phyloP scores from a whole-genome alignment of 2,329 filamentous ascomycete genomes.

The Penicillium sp. region DNA sequence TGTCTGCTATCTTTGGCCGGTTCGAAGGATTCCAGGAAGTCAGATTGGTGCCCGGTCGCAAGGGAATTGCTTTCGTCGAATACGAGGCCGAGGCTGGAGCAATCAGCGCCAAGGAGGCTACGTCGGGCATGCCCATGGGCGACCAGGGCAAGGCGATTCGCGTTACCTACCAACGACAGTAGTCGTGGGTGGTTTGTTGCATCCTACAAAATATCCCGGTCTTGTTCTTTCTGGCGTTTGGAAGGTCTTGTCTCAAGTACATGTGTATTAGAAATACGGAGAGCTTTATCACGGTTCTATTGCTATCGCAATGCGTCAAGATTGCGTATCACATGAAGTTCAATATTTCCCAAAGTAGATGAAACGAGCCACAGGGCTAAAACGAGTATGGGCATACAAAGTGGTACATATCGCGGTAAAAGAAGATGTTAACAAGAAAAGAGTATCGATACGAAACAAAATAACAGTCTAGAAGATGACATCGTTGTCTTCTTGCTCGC shows the following conservation, averaged over 20 bases:
- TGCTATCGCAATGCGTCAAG: conserved; percentile 1
- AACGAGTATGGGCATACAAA: conserved; percentile 9
- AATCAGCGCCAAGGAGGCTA: conserved; percentile 91
- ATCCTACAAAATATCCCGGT: conserved; percentile 20
- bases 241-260: conserved; percentile 23
- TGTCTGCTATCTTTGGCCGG: conserved; percentile 77
- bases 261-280: conserved; percentile 18
- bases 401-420: conserved; percentile 13
- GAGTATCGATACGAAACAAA: conserved; percentile 24
- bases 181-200: conserved; percentile 14
- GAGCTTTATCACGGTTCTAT: conserved; percentile 4
- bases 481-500: conserved; percentile 75
- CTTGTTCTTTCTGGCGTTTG: conserved; percentile 32
- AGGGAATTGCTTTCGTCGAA: conserved; percentile 92
- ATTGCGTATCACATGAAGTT: conserved; percentile 9
- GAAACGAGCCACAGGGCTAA: conserved; percentile 4
- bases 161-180: conserved; percentile 91
- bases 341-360: conserved; percentile 13
- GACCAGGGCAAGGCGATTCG: conserved; percentile 76
- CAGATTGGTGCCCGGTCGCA: conserved; percentile 78
- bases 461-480: conserved; percentile 68
- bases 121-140: conserved; percentile 77
- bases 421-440: conserved; percentile 12
- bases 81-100: conserved; percentile 89
- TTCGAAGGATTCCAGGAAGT: conserved; percentile 96